These are phyloP conservation scores for Fraxinus baroniana DNA, from an alignment of 305 asterid genomes.

Conservation along the genomic window DNA sequence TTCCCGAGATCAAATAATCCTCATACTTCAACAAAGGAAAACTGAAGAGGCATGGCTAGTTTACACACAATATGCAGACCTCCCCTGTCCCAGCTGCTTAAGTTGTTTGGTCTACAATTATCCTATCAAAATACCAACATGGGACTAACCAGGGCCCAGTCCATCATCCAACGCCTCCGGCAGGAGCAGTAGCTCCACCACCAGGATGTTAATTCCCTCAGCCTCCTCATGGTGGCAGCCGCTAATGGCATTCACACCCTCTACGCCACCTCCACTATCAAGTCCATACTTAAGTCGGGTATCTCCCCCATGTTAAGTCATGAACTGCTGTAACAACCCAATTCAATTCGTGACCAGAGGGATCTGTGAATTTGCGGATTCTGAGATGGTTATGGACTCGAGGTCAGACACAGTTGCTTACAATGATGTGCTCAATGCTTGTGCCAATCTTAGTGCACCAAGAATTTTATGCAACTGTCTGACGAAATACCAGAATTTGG, in stretches of 20 bases:
- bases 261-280: conserved; percentile 74
- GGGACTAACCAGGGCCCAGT: conserved; percentile 67
- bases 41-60: conserved; percentile 83
- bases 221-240: conserved; percentile 81
- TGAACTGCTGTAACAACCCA: conserved; percentile 87
- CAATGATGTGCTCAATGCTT: no score
- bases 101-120: conserved; percentile 78
- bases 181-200: conserved; percentile 76
- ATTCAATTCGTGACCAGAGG: conserved; percentile 54
- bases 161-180: conserved; percentile 82
- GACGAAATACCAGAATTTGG: no score
- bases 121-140: conserved; percentile 67
- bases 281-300: conserved; percentile 75
- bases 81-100: conserved; percentile 76
- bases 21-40: conserved; percentile 63
- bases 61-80: conserved; percentile 49
- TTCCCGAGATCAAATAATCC: conserved; percentile 50
- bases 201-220: conserved; percentile 87
- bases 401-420: conserved; percentile 66
- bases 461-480: no score
- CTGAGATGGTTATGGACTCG: conserved; percentile 51
- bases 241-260: conserved; percentile 78
- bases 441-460: no score
- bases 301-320: conserved; percentile 86
- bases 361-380: conserved; percentile 45